Evolutionary conservation across 768 basidiomycete genomes (phyloP), one percentile per base, ranked within the genome.

Genomic region (Boletus pseudopeckii): DNA sequence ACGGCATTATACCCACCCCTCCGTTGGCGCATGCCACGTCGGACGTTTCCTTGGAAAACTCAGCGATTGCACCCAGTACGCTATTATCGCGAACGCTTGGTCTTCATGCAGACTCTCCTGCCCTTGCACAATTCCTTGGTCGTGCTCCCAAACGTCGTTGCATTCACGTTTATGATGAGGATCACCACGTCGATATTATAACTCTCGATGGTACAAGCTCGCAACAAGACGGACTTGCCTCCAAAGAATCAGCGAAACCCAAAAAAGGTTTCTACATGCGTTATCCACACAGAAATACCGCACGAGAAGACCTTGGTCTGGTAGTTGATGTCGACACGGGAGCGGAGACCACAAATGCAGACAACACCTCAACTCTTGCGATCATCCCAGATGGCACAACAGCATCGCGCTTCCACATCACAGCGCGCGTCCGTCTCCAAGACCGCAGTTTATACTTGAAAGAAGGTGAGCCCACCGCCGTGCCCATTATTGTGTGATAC

Each of bases 71-170:
- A 14, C 66, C 68, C 18, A 73, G 71, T 28, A 73, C 75, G 7
- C 70, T 77, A n/a, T 58, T 81, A 24, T 74, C 77, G 9, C 72
- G 74, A 42, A 78, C 78, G 8, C 71, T 81, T 11, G 79, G 80
- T 24, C 69, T 76, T 56, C 79, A 82, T 49, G 70, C 66, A n/a
- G 80, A 81, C 50, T 75, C 79, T 8, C 76, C 80, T 26, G 75
- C 77, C 1, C 72, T 81, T 18, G 79, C 79, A 13, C 76, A 71
- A 6, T 81, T 81, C 60, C 73, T 81, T 32, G 79, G 80, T 8
- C 73, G 74, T 49, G 65, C 67, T 17, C 70, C 75, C 0, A 75
- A 72, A 61, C 72, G 72, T 44, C 73, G 78, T 26, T 65, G 67
- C 20, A 76, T 81, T 52, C 68, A 74, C 33, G 69, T 70, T 10